phyloP scores from a whole-genome alignment of 352 stramenopile species.

The Stephanocyclus meneghinianus region DNA sequence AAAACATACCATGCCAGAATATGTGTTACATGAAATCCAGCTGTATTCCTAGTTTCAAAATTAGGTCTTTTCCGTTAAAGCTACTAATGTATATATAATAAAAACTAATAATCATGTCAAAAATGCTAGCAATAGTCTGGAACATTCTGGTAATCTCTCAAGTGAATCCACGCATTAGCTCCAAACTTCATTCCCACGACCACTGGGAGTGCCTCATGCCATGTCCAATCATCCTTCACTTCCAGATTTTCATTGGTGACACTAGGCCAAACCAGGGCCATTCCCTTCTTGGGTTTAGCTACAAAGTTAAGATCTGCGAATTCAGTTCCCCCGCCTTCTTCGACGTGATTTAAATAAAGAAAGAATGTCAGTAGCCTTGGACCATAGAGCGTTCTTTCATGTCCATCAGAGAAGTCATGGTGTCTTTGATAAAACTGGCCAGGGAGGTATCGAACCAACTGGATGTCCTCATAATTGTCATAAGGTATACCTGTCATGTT shows the following conservation, averaged over 20 bases:
- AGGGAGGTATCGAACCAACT: conserved; percentile 73
- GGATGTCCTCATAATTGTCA: conserved; percentile 77
- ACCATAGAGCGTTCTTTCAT: conserved; percentile 25
- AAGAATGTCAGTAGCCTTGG: conserved; percentile 76
- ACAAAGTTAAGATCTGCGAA: conserved; percentile 39
- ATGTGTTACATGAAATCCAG: too few species aligned
- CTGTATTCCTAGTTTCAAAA: too few species aligned
- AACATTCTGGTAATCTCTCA: conserved; percentile 58
- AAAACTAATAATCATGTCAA: too few species aligned
- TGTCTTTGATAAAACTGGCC: conserved; percentile 65
- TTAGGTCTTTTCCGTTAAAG: too few species aligned
- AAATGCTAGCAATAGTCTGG: conserved; percentile 10
- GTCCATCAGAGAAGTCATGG: conserved; percentile 45
- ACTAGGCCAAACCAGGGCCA: conserved; percentile 68
- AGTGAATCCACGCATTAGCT: conserved; percentile 83
- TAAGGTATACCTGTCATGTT: conserved; percentile 68
- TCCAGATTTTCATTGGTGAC: conserved; percentile 55
- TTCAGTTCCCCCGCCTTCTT: conserved; percentile 72
- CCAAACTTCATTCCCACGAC: conserved; percentile 76
- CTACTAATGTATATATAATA: too few species aligned
- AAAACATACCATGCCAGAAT: too few species aligned
- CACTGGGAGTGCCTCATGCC: conserved; percentile 65
- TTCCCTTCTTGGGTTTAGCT: conserved; percentile 57
- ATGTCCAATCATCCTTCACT: conserved; percentile 58
- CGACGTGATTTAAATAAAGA: conserved; percentile 76